Percentiles rank a stretch among this genome's conserved stretches.
Conservation (phyloP, 176 grass and related monocot genomes). For the Hordeum marinum region DNA sequence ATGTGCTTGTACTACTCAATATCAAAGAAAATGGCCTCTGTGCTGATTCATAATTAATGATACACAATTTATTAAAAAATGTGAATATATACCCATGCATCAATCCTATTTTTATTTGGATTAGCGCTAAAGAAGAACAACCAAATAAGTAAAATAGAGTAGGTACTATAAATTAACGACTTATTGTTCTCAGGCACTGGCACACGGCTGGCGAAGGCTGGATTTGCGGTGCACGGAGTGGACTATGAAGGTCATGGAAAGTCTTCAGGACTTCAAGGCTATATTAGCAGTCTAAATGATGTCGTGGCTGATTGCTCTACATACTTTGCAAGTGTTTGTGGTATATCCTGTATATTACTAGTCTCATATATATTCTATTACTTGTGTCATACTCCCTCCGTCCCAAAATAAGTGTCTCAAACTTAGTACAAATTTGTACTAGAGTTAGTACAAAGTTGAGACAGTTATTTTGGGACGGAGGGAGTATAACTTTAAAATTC, state of each 20-base stretch:
- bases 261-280: slow-evolving; percentile 68
- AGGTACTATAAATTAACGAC: not conserved
- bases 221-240: slow-evolving; percentile 64
- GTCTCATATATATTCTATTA: too few species aligned
- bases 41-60: not conserved
- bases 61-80: not conserved
- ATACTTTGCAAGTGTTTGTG: slow-evolving; percentile 50
- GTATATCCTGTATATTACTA: slow-evolving; percentile 22
- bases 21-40: not conserved
- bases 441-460: too few species aligned
- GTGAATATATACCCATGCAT: not conserved
- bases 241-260: slow-evolving; percentile 81
- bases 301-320: slow-evolving; percentile 45
- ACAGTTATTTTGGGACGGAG: too few species aligned
- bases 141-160: not conserved
- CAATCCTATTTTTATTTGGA: not conserved
- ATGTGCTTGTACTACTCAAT: not conserved
- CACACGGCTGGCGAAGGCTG: slow-evolving; percentile 45
- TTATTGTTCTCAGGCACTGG: slow-evolving; percentile 39
- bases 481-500: not conserved
- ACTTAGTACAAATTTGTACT: too few species aligned
- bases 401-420: too few species aligned
- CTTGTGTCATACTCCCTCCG: too few species aligned
- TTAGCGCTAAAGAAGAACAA: not conserved
- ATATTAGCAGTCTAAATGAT: slow-evolving; percentile 41